Conservation (phyloP, 2,329 filamentous ascomycete species). For the Chaetothyriales sp. region DNA sequence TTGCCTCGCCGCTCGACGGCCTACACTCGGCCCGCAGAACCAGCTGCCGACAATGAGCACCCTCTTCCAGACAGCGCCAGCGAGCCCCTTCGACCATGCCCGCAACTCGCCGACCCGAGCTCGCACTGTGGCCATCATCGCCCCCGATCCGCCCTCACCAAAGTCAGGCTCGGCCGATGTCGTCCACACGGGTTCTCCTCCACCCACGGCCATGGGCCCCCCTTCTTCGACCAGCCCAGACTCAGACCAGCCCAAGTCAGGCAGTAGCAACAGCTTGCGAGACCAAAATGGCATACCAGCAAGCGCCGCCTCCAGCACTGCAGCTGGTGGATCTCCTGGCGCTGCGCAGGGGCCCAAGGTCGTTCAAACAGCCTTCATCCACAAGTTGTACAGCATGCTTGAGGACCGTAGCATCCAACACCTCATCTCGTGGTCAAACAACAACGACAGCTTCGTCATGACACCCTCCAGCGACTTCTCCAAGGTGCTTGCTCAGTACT, state of each 20-base stretch:
- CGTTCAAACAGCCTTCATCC: conserved; percentile 95
- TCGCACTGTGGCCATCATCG: conserved; percentile 13
- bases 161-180: conserved; percentile 29
- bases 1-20: not conserved
- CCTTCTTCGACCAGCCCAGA: conserved; percentile 34
- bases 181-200: conserved; percentile 39
- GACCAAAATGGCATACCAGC: conserved; percentile 14
- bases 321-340: conserved; percentile 27
- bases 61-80: conserved; percentile 12
- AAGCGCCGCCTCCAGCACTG: conserved; percentile 1
- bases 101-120: conserved; percentile 9
- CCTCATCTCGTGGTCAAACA: conserved; percentile 87
- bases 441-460: conserved; percentile 97
- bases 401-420: conserved; percentile 88
- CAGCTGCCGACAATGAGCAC: conserved; percentile 13
- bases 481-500: conserved; percentile 95
- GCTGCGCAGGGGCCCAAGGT: conserved; percentile 84
- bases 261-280: conserved; percentile 17
- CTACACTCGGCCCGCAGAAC: not conserved
- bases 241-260: conserved; percentile 29
- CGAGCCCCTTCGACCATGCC: conserved; percentile 15
- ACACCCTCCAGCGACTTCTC: conserved; percentile 94
- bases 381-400: conserved; percentile 98
- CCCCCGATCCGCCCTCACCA: conserved; percentile 12
- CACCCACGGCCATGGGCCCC: conserved; percentile 34